A percentile compares a stretch with the other conserved stretches of the same genome.
Evolutionary conservation across 2,329 filamentous ascomycete genomes (phyloP).

Genomic region (Diplodia intermedia): DNA sequence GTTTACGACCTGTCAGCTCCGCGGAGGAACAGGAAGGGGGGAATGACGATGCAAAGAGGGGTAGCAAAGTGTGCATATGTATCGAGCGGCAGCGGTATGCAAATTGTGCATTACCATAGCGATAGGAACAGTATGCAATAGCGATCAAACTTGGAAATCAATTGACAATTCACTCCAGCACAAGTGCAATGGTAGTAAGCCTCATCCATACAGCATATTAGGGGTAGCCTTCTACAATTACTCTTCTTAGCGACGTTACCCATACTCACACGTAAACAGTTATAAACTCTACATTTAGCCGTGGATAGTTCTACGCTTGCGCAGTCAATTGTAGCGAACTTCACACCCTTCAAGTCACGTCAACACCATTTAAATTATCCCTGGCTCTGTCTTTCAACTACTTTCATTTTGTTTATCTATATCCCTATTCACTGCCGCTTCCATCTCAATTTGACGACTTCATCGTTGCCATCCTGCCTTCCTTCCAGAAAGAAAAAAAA

Average conservation of each 20-base stretch:
- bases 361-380: not conserved
- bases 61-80: not conserved
- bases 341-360: no score
- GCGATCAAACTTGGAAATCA: not conserved
- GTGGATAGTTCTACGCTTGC: no score
- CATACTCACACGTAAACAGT: no score
- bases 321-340: no score
- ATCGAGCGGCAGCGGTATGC: not conserved
- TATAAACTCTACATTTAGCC: no score
- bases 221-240: no score
- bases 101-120: not conserved
- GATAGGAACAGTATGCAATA: not conserved
- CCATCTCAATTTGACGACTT: not conserved
- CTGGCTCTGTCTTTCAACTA: not conserved
- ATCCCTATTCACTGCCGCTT: not conserved
- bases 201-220: not conserved
- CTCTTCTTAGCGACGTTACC: no score
- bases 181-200: not conserved
- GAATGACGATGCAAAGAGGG: not conserved
- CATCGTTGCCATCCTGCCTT: not conserved
- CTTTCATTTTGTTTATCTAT: not conserved
- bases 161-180: not conserved
- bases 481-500: no score
- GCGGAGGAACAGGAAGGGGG: not conserved
- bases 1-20: not conserved